Evolutionary conservation across 371 early-diverging fungal genomes (phyloP).

Genomic region (Phascolomyces articulosus): DNA sequence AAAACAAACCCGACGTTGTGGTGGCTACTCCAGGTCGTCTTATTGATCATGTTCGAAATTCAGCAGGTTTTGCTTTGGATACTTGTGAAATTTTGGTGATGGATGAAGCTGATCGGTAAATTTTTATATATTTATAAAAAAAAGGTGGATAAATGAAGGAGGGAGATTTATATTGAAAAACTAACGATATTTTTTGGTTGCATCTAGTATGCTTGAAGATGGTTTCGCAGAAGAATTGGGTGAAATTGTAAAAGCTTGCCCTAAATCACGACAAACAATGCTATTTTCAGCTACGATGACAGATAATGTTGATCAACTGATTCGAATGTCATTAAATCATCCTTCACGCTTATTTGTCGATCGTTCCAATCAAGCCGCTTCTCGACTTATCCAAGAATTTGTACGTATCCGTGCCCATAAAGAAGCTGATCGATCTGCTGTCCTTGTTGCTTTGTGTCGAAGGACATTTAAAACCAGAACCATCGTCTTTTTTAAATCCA

Average conservation of each 20-base stretch:
- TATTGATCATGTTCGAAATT: conserved; percentile 98
- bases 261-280: conserved; percentile 95
- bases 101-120: conserved; percentile 99
- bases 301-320: conserved; percentile 95
- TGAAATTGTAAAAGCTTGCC: conserved; percentile 93
- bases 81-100: conserved; percentile 96
- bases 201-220: conserved; percentile 94
- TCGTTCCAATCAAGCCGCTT: conserved; percentile 75
- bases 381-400: conserved; percentile 91
- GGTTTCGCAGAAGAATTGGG: conserved; percentile 98
- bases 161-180: conserved; percentile 1
- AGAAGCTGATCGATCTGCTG: conserved; percentile 87
- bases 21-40: conserved; percentile 99
- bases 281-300: conserved; percentile 99
- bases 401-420: conserved; percentile 88
- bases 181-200: too few relatives aligned
- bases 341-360: conserved; percentile 95
- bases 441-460: conserved; percentile 84
- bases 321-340: conserved; percentile 88
- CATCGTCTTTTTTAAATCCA: conserved; percentile 93
- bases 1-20: conserved; percentile 93
- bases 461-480: conserved; percentile 77
- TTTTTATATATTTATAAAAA: not conserved
- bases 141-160: not conserved
- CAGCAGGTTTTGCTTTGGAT: conserved; percentile 86